These are phyloP conservation scores for Moringa oleifera DNA, from an alignment of 345 rosid species.

Conservation along the genomic window DNA sequence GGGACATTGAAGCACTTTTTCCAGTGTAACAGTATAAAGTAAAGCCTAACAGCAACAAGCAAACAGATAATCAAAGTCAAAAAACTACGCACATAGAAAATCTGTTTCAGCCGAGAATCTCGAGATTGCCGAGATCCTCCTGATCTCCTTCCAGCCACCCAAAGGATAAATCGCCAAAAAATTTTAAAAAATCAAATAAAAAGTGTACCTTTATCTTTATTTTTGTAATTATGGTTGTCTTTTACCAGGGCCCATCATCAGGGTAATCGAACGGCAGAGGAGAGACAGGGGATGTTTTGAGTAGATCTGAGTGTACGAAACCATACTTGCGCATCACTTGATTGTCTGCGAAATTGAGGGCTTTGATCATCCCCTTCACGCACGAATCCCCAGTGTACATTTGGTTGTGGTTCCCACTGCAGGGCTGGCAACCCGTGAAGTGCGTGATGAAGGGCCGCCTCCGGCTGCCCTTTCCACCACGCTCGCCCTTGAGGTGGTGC, in stretches of 20 bases:
- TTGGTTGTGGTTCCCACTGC: constrained; percentile 79
- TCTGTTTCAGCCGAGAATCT: no score
- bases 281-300: constrained; percentile 44
- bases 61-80: no score
- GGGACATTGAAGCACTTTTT: no score
- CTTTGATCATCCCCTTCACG: constrained; percentile 69
- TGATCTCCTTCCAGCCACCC: background rate
- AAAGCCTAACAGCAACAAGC: no score
- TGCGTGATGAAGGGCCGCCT: constrained; percentile 84
- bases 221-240: no score
- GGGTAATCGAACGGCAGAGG: constrained; percentile 79
- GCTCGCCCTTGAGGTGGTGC: constrained; percentile 41
- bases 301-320: constrained; percentile 60
- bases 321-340: constrained; percentile 86
- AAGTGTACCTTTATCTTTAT: background rate
- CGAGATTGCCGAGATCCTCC: no score
- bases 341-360: constrained; percentile 93
- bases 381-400: constrained; percentile 76
- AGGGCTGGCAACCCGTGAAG: constrained; percentile 95
- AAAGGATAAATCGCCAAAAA: background rate
- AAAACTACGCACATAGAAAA: no score
- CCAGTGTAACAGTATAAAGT: no score
- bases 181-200: background rate
- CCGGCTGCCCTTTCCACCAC: constrained; percentile 51
- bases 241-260: constrained; percentile 68